Conservation (phyloP, 2,329 filamentous ascomycete species). For the Penicillium sp. region DNA sequence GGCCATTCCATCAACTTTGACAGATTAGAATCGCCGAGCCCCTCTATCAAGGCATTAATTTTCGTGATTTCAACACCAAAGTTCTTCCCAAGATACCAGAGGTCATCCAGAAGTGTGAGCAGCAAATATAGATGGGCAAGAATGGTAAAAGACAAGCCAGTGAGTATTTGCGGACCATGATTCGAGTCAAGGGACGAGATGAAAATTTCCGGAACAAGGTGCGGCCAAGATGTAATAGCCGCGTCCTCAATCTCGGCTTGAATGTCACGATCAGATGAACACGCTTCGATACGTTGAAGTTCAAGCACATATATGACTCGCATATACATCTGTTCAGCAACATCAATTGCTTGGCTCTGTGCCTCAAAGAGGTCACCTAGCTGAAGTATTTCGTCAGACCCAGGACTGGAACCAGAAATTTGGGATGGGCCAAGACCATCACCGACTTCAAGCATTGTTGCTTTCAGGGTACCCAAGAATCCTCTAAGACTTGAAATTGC, state of each 20-base stretch:
- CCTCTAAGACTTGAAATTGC: background rate
- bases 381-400: background rate
- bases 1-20: conserved; percentile 8
- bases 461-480: background rate
- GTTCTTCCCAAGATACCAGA: conserved; percentile 8
- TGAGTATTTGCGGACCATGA: background rate
- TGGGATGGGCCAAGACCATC: background rate
- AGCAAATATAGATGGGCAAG: conserved; percentile 20
- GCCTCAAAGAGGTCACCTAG: background rate
- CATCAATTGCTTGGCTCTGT: conserved; percentile 5
- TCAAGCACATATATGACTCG: conserved; percentile 15
- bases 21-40: background rate
- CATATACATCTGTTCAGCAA: conserved; percentile 12
- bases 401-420: background rate
- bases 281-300: conserved; percentile 2
- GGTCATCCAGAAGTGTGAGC: conserved; percentile 3
- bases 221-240: conserved; percentile 17
- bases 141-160: conserved; percentile 12
- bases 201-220: conserved; percentile 10
- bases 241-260: conserved; percentile 20
- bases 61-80: conserved; percentile 9
- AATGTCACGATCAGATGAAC: conserved; percentile 8
- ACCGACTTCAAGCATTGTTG: background rate
- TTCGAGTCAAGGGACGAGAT: conserved; percentile 9
- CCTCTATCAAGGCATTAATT: background rate